A percentile compares a stretch with the other conserved stretches of the same genome.
These are phyloP conservation scores for Entomortierella chlamydospora DNA, from an alignment of 192 early-diverging fungal species.

Conservation along the genomic window DNA sequence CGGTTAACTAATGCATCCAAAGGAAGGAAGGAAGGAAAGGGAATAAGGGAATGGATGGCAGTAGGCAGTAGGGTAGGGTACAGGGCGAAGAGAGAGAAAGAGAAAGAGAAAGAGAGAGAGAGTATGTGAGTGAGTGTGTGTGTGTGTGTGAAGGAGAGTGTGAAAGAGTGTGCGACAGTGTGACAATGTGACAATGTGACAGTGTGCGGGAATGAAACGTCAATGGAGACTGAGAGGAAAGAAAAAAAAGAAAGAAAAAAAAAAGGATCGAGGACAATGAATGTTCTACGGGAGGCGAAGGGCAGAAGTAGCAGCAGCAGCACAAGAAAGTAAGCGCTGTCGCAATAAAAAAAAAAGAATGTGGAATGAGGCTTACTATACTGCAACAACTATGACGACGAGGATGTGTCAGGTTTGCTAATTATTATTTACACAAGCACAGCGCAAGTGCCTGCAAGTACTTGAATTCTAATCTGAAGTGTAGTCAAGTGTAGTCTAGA, in stretches of 20 bases:
- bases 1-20: not conserved
- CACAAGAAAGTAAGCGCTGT: no score
- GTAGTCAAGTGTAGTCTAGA: no score
- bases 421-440: no score
- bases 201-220: constrained; percentile 4
- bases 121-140: not conserved
- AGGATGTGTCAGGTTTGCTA: no score
- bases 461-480: no score
- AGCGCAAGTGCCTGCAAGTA: no score
- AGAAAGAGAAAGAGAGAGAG: constrained; percentile 7
- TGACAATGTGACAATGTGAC: not conserved
- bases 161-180: constrained; percentile 5
- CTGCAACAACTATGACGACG: no score
- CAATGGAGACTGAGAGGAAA: not conserved
- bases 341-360: no score
- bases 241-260: not conserved
- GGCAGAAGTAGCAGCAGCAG: no score
- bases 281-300: not conserved
- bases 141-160: not conserved
- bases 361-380: no score
- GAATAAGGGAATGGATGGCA: no score
- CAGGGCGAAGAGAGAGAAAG: not conserved
- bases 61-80: not conserved
- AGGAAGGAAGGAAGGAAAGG: not conserved
- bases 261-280: not conserved